These are phyloP conservation scores for Ceriops tagal DNA, from an alignment of 345 rosid species.

Conservation along the genomic window DNA sequence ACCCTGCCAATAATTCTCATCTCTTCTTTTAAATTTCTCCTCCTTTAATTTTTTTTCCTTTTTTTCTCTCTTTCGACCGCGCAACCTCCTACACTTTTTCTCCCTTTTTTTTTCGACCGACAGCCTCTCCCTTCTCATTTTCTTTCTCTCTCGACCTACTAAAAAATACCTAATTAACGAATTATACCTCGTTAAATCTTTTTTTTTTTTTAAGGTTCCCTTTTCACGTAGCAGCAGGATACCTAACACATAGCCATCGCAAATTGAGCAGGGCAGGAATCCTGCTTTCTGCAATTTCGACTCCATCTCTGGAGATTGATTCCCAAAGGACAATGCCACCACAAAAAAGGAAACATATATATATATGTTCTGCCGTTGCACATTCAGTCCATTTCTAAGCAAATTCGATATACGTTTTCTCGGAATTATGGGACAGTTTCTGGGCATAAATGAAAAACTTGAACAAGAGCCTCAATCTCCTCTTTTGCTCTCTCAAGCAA, in stretches of 20 bases:
- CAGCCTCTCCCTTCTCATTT: no score
- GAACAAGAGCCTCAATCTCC: constrained; percentile 58
- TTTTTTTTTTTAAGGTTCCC: no score
- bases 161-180: no score
- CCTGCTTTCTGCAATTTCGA: constrained; percentile 37
- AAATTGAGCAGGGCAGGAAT: constrained; percentile 7
- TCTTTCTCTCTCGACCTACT: no score
- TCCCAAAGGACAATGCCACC: constrained; percentile 30
- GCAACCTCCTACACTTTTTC: no score
- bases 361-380: neutral
- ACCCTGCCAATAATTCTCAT: no score
- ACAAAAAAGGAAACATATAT: neutral
- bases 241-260: neutral
- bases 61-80: no score
- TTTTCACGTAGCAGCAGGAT: no score
- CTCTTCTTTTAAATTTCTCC: no score
- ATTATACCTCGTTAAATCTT: no score
- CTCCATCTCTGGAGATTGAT: constrained; percentile 24
- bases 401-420: constrained; percentile 24
- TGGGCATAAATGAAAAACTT: constrained; percentile 40
- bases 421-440: constrained; percentile 23
- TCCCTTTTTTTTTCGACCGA: no score
- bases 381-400: neutral
- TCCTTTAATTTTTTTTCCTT: no score
- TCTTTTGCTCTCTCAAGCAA: constrained; percentile 36